Conservation (phyloP, 2,329 filamentous ascomycete genomes). For the Fusarium mangiferae region DNA sequence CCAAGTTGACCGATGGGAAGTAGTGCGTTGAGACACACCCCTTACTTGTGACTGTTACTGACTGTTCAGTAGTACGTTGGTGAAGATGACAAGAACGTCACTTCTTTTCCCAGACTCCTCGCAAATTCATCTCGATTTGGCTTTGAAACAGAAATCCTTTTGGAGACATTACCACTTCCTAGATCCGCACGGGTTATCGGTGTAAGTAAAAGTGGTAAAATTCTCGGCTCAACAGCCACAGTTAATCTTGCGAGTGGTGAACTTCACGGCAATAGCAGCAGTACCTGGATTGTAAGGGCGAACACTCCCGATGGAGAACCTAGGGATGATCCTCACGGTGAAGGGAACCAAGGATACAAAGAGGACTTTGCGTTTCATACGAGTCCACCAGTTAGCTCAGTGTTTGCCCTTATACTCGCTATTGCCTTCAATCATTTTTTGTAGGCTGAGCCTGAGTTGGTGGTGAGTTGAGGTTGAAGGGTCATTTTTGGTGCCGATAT, state of each 20-base stretch:
- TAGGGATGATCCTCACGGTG: not conserved
- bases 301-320: constrained; percentile 1
- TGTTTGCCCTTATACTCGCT: constrained; percentile 21
- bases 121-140: constrained; percentile 36
- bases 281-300: constrained; percentile 22
- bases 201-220: constrained; percentile 28
- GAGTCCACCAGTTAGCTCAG: not conserved
- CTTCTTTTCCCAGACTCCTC: constrained; percentile 13
- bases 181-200: constrained; percentile 31
- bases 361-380: constrained; percentile 19
- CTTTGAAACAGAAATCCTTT: constrained; percentile 33
- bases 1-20: constrained; percentile 36
- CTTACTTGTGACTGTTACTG: not conserved
- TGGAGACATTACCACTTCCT: constrained; percentile 5
- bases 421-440: constrained; percentile 18
- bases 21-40: constrained; percentile 20
- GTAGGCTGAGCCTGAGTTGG: not conserved
- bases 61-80: constrained; percentile 26
- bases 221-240: constrained; percentile 32
- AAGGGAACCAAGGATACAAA: not conserved
- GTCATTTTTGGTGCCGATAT: constrained; percentile 33
- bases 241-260: constrained; percentile 34
- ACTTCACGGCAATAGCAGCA: constrained; percentile 36
- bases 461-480: not conserved
- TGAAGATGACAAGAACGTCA: constrained; percentile 32